phyloP scores from a whole-genome alignment of 352 stramenopile species.

The Stramenopiles sp. region DNA sequence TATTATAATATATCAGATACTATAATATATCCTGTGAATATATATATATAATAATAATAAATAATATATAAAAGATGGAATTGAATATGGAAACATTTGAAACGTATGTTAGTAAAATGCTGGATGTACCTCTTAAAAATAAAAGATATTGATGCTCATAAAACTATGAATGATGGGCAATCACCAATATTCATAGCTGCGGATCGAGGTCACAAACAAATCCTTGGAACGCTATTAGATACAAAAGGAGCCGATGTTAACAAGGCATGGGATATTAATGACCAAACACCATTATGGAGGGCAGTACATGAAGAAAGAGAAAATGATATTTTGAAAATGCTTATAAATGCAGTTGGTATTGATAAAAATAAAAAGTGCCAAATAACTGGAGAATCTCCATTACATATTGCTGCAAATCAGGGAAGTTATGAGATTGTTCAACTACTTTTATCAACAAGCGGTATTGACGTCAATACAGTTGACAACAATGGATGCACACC shows the following conservation, averaged over 20 bases:
- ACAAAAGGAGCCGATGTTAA: constrained; percentile 2
- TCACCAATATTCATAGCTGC: neutral
- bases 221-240: constrained; percentile 22
- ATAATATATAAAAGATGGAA: no score
- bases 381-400: no score
- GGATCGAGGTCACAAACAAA: constrained; percentile 22
- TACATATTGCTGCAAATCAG: constrained; percentile 13
- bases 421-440: constrained; percentile 25
- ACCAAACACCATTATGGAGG: constrained; percentile 24
- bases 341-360: no score
- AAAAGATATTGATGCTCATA: constrained; percentile 1
- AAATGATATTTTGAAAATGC: no score
- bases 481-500: constrained; percentile 22
- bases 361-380: no score
- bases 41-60: no score
- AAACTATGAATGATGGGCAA: constrained; percentile 9
- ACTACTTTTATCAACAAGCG: constrained; percentile 14
- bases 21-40: no score
- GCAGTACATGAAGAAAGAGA: no score
- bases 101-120: no score
- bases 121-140: neutral
- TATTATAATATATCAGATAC: no score
- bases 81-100: no score
- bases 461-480: neutral
- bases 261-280: constrained; percentile 14